These are phyloP conservation scores for Solanum hybrid DNA, from an alignment of 305 asterid genomes.

Conservation along the genomic window DNA sequence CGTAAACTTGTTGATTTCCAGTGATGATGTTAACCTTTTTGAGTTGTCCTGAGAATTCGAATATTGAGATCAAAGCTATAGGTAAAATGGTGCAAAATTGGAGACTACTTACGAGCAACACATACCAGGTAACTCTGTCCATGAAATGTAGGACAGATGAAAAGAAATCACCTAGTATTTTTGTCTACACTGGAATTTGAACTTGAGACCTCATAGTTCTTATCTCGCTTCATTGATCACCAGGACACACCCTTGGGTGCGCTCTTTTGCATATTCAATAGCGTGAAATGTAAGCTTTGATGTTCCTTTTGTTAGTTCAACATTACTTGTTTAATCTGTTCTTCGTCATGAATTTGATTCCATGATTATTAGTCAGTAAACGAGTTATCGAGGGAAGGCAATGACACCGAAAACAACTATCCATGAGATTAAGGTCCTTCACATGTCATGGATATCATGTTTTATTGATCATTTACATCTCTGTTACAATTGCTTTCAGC, in stretches of 20 bases:
- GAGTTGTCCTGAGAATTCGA: neutral
- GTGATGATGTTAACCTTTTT: neutral
- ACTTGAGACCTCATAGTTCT: neutral
- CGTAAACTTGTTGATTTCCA: neutral
- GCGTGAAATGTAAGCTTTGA: neutral
- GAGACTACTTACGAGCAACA: neutral
- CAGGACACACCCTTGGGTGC: neutral
- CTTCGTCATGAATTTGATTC: neutral
- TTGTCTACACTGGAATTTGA: neutral
- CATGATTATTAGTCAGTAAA: neutral
- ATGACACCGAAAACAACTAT: neutral
- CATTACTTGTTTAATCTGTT: neutral
- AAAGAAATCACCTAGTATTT: neutral
- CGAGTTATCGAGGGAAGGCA: neutral
- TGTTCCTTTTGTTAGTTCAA: neutral
- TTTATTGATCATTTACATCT: neutral
- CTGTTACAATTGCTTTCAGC: neutral
- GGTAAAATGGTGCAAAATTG: neutral
- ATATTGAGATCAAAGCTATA: neutral
- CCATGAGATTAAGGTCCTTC: neutral
- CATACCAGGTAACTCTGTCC: neutral
- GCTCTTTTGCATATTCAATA: neutral
- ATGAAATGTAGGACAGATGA: neutral
- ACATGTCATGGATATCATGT: neutral
- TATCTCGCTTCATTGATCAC: neutral